Conservation (phyloP, 1,139 yeast species). For the Hemisphaericaspora subhashii region DNA sequence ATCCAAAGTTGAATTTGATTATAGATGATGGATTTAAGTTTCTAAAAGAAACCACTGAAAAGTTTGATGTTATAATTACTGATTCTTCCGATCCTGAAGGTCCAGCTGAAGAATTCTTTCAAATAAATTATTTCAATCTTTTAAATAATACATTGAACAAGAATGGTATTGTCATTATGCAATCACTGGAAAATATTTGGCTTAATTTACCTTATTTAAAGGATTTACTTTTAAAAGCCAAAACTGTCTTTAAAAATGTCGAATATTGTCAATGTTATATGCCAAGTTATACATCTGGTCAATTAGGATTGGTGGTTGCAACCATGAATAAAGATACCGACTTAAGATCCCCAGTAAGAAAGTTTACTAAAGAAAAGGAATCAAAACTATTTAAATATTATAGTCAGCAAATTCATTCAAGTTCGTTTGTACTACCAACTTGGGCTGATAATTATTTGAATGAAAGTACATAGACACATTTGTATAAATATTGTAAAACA, state of each 20-base stretch:
- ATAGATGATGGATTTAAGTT: conserved; percentile 90
- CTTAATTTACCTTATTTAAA: conserved; percentile 69
- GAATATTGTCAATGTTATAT: conserved; percentile 83
- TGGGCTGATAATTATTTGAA: conserved; percentile 59
- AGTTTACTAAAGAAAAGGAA: conserved; percentile 46
- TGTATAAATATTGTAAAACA: too few relatives aligned
- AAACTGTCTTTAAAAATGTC: conserved; percentile 74
- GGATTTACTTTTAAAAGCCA: conserved; percentile 59
- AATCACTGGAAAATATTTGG: conserved; percentile 93
- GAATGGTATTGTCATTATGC: conserved; percentile 85
- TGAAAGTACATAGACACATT: background rate
- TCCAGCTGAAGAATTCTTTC: conserved; percentile 93
- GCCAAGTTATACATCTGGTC: conserved; percentile 97
- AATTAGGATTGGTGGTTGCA: conserved; percentile 84
- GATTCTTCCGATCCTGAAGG: conserved; percentile 98
- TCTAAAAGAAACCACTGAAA: conserved; percentile 44
- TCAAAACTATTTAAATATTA: conserved; percentile 65
- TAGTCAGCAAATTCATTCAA: conserved; percentile 66
- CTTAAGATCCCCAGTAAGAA: conserved; percentile 58
- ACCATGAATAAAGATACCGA: conserved; percentile 56
- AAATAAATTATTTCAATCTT: conserved; percentile 75
- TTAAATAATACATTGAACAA: conserved; percentile 65
- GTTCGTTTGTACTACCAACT: conserved; percentile 83
- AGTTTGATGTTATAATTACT: conserved; percentile 86
- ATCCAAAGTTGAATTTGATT: conserved; percentile 71